Evolutionary conservation across 352 stramenopile genomes (phyloP).

Genomic region (Globisporangium cystogenes): DNA sequence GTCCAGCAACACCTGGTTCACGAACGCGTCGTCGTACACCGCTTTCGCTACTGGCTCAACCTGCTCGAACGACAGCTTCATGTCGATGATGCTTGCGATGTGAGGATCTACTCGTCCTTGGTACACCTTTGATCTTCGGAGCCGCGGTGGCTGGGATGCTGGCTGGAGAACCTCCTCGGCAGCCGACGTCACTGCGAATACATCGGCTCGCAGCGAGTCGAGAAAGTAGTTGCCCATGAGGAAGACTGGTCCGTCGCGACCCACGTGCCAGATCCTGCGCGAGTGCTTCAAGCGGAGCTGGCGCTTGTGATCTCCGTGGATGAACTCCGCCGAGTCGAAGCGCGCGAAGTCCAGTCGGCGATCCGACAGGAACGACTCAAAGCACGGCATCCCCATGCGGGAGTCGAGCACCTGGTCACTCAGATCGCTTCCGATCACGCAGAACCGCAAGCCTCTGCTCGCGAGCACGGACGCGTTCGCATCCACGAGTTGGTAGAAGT

Average conservation of each 20-base stretch:
- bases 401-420: conserved; percentile 66
- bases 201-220: conserved; percentile 66
- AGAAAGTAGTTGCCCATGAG: conserved; percentile 84
- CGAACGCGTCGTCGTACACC: conserved; percentile 28
- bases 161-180: background rate
- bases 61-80: conserved; percentile 33
- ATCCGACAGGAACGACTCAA: conserved; percentile 34
- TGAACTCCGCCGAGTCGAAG: conserved; percentile 55
- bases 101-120: conserved; percentile 34
- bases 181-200: conserved; percentile 37
- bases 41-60: conserved; percentile 17
- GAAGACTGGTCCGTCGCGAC: conserved; percentile 47
- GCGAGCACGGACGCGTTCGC: conserved; percentile 16
- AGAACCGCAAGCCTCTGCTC: conserved; percentile 28
- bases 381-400: conserved; percentile 52
- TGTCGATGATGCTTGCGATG: conserved; percentile 40
- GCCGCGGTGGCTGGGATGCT: background rate
- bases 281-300: conserved; percentile 28
- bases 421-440: conserved; percentile 67
- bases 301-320: conserved; percentile 17
- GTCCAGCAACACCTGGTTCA: conserved; percentile 37
- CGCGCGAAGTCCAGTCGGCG: conserved; percentile 59
- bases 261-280: conserved; percentile 28
- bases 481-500: conserved; percentile 47
- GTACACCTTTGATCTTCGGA: conserved; percentile 17